These are phyloP conservation scores for Saccharomyces pastorianus DNA, from an alignment of 1,139 yeast species.

Conservation along the genomic window DNA sequence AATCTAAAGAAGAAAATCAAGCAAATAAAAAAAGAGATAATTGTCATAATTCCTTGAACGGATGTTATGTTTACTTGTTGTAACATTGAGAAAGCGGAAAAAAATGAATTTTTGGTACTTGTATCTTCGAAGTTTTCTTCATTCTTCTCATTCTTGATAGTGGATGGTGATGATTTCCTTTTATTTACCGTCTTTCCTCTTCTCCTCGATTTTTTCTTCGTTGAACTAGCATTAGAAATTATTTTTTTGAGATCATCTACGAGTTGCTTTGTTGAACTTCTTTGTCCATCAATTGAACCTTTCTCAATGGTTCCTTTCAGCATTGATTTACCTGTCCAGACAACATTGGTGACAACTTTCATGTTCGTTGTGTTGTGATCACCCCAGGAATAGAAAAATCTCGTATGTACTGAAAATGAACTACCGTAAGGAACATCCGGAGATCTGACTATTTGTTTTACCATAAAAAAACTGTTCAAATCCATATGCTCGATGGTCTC, in stretches of 20 bases:
- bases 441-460: conserved; percentile 62
- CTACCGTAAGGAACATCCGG: conserved; percentile 96
- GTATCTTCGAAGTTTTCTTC: conserved; percentile 9
- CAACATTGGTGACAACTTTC: conserved; percentile 57
- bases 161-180: conserved; percentile 29
- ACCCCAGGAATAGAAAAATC: conserved; percentile 68
- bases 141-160: conserved; percentile 13
- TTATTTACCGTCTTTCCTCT: conserved; percentile 16
- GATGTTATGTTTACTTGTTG: conserved; percentile 21
- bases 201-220: conserved; percentile 31
- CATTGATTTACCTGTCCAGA: conserved; percentile 94
- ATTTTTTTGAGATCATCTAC: conserved; percentile 49
- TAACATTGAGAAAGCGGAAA: conserved; percentile 5
- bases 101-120: background rate
- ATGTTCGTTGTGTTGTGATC: conserved; percentile 58
- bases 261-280: conserved; percentile 54
- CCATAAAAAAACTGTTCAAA: conserved; percentile 46
- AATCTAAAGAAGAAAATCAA: conserved; percentile 11
- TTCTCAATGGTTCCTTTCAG: conserved; percentile 85
- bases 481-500: conserved; percentile 65
- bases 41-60: conserved; percentile 12
- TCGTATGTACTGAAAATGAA: conserved; percentile 67
- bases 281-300: conserved; percentile 88
- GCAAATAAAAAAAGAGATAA: conserved; percentile 8
- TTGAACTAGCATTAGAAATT: conserved; percentile 31